A percentile compares a stretch with the other conserved stretches of the same genome.
These are phyloP conservation scores for Antrodiella citrinella DNA, from an alignment of 768 basidiomycete species.

Conservation along the genomic window DNA sequence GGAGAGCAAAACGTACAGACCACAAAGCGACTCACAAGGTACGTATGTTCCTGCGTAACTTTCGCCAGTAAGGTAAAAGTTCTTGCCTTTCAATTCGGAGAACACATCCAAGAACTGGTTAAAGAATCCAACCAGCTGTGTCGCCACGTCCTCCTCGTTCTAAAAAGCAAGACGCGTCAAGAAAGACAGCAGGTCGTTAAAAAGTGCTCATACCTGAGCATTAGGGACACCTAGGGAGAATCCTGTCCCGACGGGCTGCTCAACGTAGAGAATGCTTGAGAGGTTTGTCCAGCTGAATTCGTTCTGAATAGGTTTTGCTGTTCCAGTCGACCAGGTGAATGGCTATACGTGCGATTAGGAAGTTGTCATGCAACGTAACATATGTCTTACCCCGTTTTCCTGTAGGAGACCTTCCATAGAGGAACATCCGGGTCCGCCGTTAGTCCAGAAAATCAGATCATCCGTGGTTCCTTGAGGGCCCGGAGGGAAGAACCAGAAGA, in stretches of 20 bases:
- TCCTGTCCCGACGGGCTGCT: slow-evolving; percentile 76
- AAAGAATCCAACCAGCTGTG: slow-evolving; percentile 51
- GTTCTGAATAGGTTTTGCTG: slow-evolving; percentile 55
- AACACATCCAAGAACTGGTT: slow-evolving; percentile 74
- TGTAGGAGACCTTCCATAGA: slow-evolving; percentile 64
- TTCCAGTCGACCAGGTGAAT: slow-evolving; percentile 55
- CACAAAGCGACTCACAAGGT: slow-evolving; percentile 40
- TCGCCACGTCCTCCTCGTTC: slow-evolving; percentile 51
- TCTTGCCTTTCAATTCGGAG: slow-evolving; percentile 63
- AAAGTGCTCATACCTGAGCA: slow-evolving; percentile 27
- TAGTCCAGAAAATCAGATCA: slow-evolving; percentile 75
- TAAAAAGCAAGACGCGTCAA: slow-evolving; percentile 6
- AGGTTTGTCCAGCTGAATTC: slow-evolving; percentile 75
- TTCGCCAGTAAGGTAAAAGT: slow-evolving; percentile 63
- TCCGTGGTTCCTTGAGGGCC: slow-evolving; percentile 64
- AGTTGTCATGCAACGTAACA: background rate
- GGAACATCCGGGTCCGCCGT: slow-evolving; percentile 77
- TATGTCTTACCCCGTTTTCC: slow-evolving; percentile 54
- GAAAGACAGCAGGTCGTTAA: background rate
- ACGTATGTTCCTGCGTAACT: slow-evolving; percentile 73
- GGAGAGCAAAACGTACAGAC: too few species aligned
- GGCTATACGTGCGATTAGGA: slow-evolving; percentile 34
- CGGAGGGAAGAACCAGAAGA: slow-evolving; percentile 83
- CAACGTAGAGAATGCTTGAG: slow-evolving; percentile 66
- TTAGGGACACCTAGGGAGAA: slow-evolving; percentile 66